These are phyloP conservation scores for Colletotrichum noveboracense DNA, from an alignment of 2,329 filamentous ascomycete genomes.

Conservation along the genomic window DNA sequence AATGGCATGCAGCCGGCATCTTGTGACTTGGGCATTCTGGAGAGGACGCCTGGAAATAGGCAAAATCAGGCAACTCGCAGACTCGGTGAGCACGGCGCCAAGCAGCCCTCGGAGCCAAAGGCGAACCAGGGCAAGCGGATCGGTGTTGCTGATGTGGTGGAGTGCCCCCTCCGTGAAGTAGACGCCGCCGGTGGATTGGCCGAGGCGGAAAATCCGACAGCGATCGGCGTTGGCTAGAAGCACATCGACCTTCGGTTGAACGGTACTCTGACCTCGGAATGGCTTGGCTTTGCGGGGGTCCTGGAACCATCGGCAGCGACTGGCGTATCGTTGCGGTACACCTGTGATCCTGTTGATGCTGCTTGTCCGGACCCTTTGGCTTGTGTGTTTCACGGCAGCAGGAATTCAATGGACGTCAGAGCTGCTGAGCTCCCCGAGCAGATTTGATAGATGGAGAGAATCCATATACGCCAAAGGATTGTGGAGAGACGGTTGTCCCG, in stretches of 20 bases:
- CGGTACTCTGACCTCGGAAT: background rate
- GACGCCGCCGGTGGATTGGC: slow-evolving; percentile 8
- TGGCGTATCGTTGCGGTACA: no score
- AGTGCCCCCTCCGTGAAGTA: background rate
- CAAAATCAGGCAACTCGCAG: slow-evolving; percentile 18
- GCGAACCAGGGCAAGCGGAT: background rate
- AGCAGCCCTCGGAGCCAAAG: slow-evolving; percentile 3
- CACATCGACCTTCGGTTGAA: slow-evolving; percentile 4
- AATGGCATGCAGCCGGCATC: slow-evolving; percentile 8
- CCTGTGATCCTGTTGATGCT: no score
- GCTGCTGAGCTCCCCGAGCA: background rate
- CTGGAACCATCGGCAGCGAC: slow-evolving; percentile 6
- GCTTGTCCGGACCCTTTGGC: no score
- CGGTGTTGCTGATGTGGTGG: background rate
- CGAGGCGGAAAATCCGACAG: slow-evolving; percentile 16
- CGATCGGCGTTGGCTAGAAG: slow-evolving; percentile 19
- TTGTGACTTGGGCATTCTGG: slow-evolving; percentile 11
- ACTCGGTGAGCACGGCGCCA: slow-evolving; percentile 6
- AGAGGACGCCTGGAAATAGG: background rate
- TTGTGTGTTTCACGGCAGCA: background rate
- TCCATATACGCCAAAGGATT: background rate
- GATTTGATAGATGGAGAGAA: background rate
- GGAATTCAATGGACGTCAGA: background rate
- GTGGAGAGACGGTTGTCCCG: background rate
- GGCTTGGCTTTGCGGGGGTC: slow-evolving; percentile 18